These are phyloP conservation scores for Neurospora tetraspora DNA, from an alignment of 495 filamentous ascomycete genomes.

Conservation along the genomic window DNA sequence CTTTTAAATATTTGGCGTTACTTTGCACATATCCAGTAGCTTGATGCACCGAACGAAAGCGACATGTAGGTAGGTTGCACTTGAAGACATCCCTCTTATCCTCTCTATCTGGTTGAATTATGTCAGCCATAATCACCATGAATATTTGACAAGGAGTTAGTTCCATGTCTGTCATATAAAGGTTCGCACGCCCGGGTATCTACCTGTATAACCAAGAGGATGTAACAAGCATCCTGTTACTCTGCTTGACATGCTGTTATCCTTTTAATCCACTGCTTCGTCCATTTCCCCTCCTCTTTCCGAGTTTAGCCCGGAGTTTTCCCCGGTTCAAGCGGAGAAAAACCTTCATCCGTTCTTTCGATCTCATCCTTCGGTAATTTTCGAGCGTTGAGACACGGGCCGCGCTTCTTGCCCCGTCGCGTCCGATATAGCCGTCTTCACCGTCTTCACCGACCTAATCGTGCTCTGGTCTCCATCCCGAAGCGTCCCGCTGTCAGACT, in stretches of 20 bases:
- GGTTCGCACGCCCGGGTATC: neutral
- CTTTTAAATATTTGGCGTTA: neutral
- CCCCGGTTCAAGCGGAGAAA: neutral
- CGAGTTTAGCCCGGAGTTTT: neutral
- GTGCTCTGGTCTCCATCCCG: slow-evolving; percentile 15
- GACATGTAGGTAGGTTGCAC: neutral
- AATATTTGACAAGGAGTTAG: neutral
- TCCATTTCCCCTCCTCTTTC: neutral
- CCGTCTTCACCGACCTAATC: slow-evolving; percentile 9
- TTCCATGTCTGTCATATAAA: neutral
- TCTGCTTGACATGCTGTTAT: neutral
- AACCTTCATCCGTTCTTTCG: neutral
- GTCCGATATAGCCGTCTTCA: neutral
- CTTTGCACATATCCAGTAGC: neutral
- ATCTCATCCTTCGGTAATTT: neutral
- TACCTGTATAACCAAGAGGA: neutral
- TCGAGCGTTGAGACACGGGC: neutral
- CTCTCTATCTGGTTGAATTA: neutral
- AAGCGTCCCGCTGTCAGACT: neutral
- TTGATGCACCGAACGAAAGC: neutral
- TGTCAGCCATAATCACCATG: neutral
- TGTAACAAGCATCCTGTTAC: neutral
- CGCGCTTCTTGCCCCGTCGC: neutral
- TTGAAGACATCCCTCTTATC: neutral
- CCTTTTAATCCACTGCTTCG: neutral